Conservation (phyloP, 2,329 filamentous ascomycete species). For the Myrmaecium sp. region DNA sequence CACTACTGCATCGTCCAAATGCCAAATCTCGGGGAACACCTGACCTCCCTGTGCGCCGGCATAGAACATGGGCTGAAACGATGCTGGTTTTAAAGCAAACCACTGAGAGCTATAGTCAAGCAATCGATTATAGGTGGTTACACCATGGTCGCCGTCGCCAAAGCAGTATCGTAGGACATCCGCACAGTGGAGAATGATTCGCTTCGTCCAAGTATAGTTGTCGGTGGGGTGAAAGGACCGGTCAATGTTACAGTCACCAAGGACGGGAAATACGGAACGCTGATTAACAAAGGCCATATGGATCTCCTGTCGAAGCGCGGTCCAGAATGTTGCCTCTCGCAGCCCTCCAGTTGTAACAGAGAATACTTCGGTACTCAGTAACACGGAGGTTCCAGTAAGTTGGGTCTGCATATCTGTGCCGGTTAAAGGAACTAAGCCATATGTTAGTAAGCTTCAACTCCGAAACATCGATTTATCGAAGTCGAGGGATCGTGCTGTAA, state of each 20-base stretch:
- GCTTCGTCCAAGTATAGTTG: constrained; percentile 25
- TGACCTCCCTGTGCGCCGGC: constrained; percentile 21
- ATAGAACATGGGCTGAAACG: constrained; percentile 39
- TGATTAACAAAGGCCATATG: constrained; percentile 15
- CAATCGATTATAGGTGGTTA: constrained; percentile 27
- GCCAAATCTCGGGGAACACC: constrained; percentile 42
- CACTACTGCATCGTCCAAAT: constrained; percentile 39
- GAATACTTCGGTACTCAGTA: constrained; percentile 2
- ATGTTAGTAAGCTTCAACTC: neutral
- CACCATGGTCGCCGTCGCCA: constrained; percentile 20
- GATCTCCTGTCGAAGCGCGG: constrained; percentile 19
- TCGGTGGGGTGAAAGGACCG: constrained; percentile 21
- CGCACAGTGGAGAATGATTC: constrained; percentile 22
- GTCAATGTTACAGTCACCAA: constrained; percentile 12
- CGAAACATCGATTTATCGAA: constrained; percentile 1
- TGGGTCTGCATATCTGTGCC: constrained; percentile 21
- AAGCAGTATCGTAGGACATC: constrained; percentile 39
- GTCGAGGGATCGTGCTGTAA: neutral
- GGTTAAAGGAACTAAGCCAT: constrained; percentile 13
- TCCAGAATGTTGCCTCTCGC: constrained; percentile 11
- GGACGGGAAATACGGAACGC: constrained; percentile 11
- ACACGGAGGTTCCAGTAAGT: constrained; percentile 19
- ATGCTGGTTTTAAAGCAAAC: constrained; percentile 29
- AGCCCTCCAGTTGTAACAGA: constrained; percentile 3
- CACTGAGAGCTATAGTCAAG: constrained; percentile 30